Conservation (phyloP, 164 flowering plant genomes). For the Taxillus chinensis region DNA sequence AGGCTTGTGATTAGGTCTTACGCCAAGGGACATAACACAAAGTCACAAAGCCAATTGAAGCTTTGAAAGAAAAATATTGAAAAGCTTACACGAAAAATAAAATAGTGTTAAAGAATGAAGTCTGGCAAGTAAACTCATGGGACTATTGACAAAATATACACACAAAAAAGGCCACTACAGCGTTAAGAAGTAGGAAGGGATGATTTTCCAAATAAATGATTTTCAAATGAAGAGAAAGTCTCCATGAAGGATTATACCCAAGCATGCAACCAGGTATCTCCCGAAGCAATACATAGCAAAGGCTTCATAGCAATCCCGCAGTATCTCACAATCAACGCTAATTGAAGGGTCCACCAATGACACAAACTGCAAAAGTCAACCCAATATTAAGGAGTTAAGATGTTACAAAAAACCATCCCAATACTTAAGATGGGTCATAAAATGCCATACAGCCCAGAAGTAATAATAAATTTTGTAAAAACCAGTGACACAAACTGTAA, state of each 20-base stretch:
- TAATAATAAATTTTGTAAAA: neutral
- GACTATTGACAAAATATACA: no score
- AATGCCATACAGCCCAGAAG: no score
- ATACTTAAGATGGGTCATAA: neutral
- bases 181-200: no score
- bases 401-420: neutral
- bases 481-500: slow-evolving; percentile 65
- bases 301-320: slow-evolving; percentile 95
- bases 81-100: no score
- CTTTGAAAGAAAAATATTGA: no score
- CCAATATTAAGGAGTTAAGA: neutral
- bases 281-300: slow-evolving; percentile 99
- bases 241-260: slow-evolving; percentile 47
- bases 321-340: slow-evolving; percentile 74
- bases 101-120: no score
- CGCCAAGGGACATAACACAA: no score
- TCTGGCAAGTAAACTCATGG: no score
- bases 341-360: slow-evolving; percentile 74
- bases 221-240: neutral
- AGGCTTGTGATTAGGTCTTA: no score
- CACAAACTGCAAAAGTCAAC: slow-evolving; percentile 39
- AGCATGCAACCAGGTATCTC: slow-evolving; percentile 89
- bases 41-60: no score
- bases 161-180: no score
- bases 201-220: neutral